Evolutionary conservation across 495 filamentous ascomycete genomes (phyloP), one percentile per base, ranked within the genome.

Genomic region (Penicillium waksmanii): DNA sequence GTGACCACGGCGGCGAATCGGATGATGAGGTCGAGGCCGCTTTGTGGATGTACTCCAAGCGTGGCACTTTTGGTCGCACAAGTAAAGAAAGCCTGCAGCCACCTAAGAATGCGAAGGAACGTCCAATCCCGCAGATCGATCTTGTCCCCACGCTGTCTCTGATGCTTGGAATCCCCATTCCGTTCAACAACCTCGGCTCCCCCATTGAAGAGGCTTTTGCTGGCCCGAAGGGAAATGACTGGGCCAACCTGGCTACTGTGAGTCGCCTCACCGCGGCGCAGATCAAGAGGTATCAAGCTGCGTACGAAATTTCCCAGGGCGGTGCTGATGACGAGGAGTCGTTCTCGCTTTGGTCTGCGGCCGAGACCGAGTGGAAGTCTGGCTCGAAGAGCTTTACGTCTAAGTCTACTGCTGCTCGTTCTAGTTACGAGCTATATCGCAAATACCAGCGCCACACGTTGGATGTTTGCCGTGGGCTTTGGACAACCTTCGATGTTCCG

Each of bases 11-110:
- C 43, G 95, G 95, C 46, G 95, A 98, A 74, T 97, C 93, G 12
- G 88, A 96, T 66, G 92, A 96, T 44, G 95, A 98, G 67, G 84
- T 98, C 27, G 85, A 98, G 73, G 93, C 95, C 57, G 95, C 96
- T 2, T 69, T 98, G 51, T 98, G 96, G 95, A 94, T 98, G 92
- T 98, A 97, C 69, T 97, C 96, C 5, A 93, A 90, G 66, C 87
- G 83, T 52, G 81, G 81, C 1, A 70, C 90, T 4, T 98, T 98
- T 73, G 95, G 95, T 15, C 85, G 90, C 35, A 90, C 84, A 1
- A 82, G 82, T 56, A 77, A 82, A 5, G 81, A 86, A 4, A 84
- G 81, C 59, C 58, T 73, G 31, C 76, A 76, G 5, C 92, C 92
- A 15, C 92, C 93, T 1, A 77, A 79, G 36, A 88, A 82, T 15